Base-by-base conservation (phyloP, 139 green algal genomes). In the Haematococcus sp. region DNA sequence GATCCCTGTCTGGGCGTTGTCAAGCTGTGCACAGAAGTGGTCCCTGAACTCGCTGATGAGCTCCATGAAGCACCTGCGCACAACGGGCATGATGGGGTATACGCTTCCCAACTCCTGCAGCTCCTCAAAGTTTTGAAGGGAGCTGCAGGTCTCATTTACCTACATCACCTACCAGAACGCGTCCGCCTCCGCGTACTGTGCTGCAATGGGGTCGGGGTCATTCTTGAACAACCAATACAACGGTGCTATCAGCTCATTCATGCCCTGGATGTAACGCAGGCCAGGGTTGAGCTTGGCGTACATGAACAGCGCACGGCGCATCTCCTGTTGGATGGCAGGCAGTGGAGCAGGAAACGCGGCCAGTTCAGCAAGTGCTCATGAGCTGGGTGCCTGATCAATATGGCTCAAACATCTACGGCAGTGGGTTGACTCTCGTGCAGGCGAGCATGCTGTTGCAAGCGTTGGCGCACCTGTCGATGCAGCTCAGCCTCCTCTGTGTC, bases 251-350 rank as follows among this genome's bases (percentile, higher is more conserved):
- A 98, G 86, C 85, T 98, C 95, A 82, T 98, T 98, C 94, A 98
- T 98, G 82, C 95, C 95, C 71, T 98, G 95, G 63, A 98, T 95
- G 81, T 98, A 98, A 0, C 81, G 70, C 51, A 98, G 81, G 25
- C 95, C 95, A 0, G 95, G 94, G 84, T 99, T 99, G 46, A 98
- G 89, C 83, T 99, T 99, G 51, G 95, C 94, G 75, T 91, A 99
- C 27, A 99, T 83, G 74, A 98, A 98, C n/a, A 99, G 85, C 1
- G 84, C 86, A 3, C 94, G 85, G 52, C 84, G 83, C 83, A 98
- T 90, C 49, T 95, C 87, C 82, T 91, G 78, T 27, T 81, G 32
- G 27, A n/a, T n/a, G n/a, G n/a, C 17, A 1, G 1, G 33, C 15
- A 25, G 16, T 64, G 56, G n/a, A 19, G 56, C 9, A 17, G 46